Evolutionary conservation across 2,329 filamentous ascomycete genomes (phyloP).

Genomic region (Exophiala aquamarina): DNA sequence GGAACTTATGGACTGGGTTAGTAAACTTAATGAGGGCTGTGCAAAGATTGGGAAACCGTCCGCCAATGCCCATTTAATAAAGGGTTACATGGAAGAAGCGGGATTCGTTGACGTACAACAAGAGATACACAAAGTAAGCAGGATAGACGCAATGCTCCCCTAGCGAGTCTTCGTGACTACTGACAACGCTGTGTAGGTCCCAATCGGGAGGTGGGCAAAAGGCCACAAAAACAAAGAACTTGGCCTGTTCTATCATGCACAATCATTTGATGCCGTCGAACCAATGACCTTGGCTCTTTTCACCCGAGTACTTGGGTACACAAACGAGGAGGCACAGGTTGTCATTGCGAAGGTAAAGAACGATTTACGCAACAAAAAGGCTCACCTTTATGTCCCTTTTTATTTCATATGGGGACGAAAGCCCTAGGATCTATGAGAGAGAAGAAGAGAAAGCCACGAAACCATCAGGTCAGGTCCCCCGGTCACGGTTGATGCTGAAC

Average conservation of each 20-base stretch:
- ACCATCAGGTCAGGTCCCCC: too few species aligned
- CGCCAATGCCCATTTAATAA: conserved; percentile 7
- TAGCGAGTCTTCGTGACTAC: too few species aligned
- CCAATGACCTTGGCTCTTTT: conserved; percentile 38
- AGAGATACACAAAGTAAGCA: conserved; percentile 30
- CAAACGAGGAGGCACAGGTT: conserved; percentile 30
- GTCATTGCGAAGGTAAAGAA: conserved; percentile 3
- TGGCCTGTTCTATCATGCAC: conserved; percentile 33
- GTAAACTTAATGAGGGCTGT: background rate
- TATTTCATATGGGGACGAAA: conserved; percentile 16
- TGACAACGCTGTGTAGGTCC: conserved; percentile 27
- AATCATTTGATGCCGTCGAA: conserved; percentile 35
- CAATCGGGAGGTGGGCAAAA: conserved; percentile 33
- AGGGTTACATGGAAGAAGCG: conserved; percentile 26
- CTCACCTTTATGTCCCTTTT: conserved; percentile 12
- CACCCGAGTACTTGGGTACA: conserved; percentile 36
- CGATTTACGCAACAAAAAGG: conserved; percentile 9
- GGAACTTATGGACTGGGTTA: background rate
- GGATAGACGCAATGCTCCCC: background rate
- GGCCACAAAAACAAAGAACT: conserved; percentile 30
- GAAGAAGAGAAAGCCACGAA: too few species aligned
- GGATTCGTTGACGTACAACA: conserved; percentile 29
- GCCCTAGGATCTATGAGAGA: background rate
- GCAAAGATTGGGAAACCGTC: background rate
- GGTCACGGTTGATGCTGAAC: too few species aligned